Evolutionary conservation across 73 alveolate species (phyloP).

Genomic region (Symbiodinium pilosum): DNA sequence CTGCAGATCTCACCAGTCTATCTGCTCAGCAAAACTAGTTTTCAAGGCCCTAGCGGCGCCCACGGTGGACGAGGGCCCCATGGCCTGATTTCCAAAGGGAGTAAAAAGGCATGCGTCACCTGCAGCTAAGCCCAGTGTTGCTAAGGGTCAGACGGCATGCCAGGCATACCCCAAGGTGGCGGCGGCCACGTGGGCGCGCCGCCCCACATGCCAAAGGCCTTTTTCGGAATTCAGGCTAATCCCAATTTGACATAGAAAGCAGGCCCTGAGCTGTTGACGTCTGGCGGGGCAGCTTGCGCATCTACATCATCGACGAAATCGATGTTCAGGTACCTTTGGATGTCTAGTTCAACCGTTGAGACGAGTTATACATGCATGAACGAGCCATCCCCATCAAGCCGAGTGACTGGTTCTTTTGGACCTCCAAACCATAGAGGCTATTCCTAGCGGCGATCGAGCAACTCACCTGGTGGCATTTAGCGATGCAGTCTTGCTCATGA

Average conservation of each 20-base stretch:
- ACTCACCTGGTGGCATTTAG: constrained; percentile 48
- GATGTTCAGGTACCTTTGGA: constrained; percentile 67
- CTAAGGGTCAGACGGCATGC: constrained; percentile 40
- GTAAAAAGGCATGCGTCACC: neutral
- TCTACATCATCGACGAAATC: constrained; percentile 90
- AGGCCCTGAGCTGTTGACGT: constrained; percentile 12
- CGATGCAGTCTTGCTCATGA: too few species aligned
- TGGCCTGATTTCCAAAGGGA: constrained; percentile 20
- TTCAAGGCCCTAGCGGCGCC: constrained; percentile 19
- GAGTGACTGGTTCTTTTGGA: constrained; percentile 68
- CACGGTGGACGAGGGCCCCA: constrained; percentile 94
- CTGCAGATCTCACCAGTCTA: neutral
- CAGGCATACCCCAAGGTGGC: constrained; percentile 84
- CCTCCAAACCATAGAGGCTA: constrained; percentile 82
- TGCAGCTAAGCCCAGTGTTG: too few species aligned
- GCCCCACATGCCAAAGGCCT: constrained; percentile 94
- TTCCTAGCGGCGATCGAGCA: constrained; percentile 70
- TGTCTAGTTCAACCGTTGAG: neutral
- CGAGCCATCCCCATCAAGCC: neutral
- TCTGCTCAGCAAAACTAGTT: too few species aligned
- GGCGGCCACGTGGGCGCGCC: constrained; percentile 60
- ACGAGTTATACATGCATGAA: neutral
- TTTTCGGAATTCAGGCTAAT: neutral
- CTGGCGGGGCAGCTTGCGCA: constrained; percentile 76
- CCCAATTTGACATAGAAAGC: neutral